A percentile compares a stretch with the other conserved stretches of the same genome.
Conservation (phyloP, 805 yeast species). For the Huiozyma naganishii region DNA sequence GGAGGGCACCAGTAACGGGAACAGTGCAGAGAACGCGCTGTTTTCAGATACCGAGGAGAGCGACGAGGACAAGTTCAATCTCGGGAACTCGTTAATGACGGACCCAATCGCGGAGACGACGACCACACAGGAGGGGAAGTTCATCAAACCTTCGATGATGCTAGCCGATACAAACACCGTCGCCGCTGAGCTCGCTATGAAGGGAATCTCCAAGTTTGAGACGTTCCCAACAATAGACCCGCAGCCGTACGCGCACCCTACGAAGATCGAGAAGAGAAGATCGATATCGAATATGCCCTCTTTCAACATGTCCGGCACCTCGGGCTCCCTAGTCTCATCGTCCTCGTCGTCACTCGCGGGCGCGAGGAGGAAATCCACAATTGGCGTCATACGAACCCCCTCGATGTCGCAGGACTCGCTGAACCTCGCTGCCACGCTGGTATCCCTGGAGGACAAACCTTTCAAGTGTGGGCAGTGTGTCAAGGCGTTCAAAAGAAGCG, state of each 20-base stretch:
- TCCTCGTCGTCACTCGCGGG: neutral
- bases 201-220: conserved; percentile 12
- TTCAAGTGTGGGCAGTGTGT: conserved; percentile 31
- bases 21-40: conserved; percentile 6
- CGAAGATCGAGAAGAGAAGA: conserved; percentile 7
- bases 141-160: conserved; percentile 24
- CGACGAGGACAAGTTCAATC: neutral
- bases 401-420: neutral
- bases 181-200: conserved; percentile 20
- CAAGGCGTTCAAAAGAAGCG: conserved; percentile 47
- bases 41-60: neutral
- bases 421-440: neutral
- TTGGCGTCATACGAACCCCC: conserved; percentile 5
- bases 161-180: conserved; percentile 19
- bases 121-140: conserved; percentile 5
- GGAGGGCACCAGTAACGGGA: neutral
- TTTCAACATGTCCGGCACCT: neutral
- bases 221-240: conserved; percentile 8
- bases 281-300: conserved; percentile 3
- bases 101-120: neutral
- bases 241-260: conserved; percentile 5
- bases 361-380: conserved; percentile 7
- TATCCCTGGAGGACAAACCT: conserved; percentile 21
- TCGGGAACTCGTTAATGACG: neutral
- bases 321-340: neutral